Percentiles rank a stretch among this genome's conserved stretches.
phyloP scores from a whole-genome alignment of 2,329 filamentous ascomycete genomes.

The Nothophoma quercina region DNA sequence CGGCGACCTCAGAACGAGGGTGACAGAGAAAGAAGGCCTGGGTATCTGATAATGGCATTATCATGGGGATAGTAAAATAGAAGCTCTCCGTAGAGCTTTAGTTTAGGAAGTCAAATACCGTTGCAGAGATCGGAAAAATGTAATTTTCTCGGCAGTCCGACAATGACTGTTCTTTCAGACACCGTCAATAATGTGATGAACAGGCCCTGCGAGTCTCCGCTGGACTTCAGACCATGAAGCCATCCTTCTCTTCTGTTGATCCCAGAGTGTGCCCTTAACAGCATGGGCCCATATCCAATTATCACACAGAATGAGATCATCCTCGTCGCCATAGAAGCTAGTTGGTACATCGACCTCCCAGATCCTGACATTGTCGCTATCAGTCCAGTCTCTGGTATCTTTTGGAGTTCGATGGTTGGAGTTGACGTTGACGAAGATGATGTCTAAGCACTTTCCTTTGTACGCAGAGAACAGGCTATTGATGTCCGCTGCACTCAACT shows the following conservation, averaged over 20 bases:
- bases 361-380: slow-evolving; percentile 30
- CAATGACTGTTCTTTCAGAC: neutral
- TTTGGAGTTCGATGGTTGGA: slow-evolving; percentile 33
- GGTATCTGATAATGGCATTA: too few species aligned
- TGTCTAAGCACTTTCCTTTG: slow-evolving; percentile 29
- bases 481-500: slow-evolving; percentile 26
- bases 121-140: too few species aligned
- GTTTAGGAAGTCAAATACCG: too few species aligned
- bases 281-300: slow-evolving; percentile 37
- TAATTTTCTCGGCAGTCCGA: too few species aligned
- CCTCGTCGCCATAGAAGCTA: slow-evolving; percentile 40
- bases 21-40: too few species aligned
- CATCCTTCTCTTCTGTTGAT: slow-evolving; percentile 33
- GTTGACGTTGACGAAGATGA: slow-evolving; percentile 38
- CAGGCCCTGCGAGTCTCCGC: slow-evolving; percentile 17
- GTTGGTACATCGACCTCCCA: slow-evolving; percentile 41
- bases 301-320: slow-evolving; percentile 33
- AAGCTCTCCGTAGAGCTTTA: too few species aligned
- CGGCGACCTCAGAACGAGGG: too few species aligned
- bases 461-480: slow-evolving; percentile 28
- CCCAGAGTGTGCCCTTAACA: slow-evolving; percentile 32
- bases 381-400: slow-evolving; percentile 28
- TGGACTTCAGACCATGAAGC: slow-evolving; percentile 27
- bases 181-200: slow-evolving; percentile 12
- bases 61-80: too few species aligned